Conservation (phyloP, 164 flowering plant genomes). For the Piper longum region DNA sequence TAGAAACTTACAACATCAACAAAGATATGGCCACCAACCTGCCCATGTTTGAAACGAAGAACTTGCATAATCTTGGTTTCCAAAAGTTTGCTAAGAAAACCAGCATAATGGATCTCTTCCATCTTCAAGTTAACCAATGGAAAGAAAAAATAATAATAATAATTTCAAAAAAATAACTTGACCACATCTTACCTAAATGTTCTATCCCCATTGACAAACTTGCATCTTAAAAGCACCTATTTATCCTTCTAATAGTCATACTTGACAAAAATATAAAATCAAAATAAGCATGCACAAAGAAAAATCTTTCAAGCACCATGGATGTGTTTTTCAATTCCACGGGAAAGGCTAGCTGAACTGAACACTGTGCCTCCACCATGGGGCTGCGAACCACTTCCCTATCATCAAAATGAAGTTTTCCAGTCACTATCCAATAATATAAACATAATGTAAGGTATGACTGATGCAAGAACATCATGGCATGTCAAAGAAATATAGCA, state of each 20-base stretch:
- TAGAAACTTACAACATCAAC: neutral
- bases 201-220: neutral
- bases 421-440: neutral
- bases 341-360: constrained; percentile 86
- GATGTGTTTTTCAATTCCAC: constrained; percentile 68
- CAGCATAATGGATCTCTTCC: constrained; percentile 80
- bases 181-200: neutral
- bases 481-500: neutral
- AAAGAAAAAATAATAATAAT: neutral
- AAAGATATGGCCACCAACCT: constrained; percentile 26
- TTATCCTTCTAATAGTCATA: neutral
- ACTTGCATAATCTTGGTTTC: constrained; percentile 86
- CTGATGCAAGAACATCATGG: neutral
- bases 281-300: neutral
- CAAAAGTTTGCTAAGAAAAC: constrained; percentile 78
- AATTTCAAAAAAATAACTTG: too few species aligned
- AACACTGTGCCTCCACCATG: constrained; percentile 96
- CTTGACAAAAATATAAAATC: neutral
- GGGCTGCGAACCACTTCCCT: constrained; percentile 88
- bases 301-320: constrained; percentile 34
- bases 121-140: constrained; percentile 27
- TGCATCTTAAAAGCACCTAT: neutral
- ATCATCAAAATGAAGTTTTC: constrained; percentile 1
- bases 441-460: neutral
- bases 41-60: constrained; percentile 92